Evolutionary conservation across 345 rosid species (phyloP).

Genomic region (Pistacia vera): DNA sequence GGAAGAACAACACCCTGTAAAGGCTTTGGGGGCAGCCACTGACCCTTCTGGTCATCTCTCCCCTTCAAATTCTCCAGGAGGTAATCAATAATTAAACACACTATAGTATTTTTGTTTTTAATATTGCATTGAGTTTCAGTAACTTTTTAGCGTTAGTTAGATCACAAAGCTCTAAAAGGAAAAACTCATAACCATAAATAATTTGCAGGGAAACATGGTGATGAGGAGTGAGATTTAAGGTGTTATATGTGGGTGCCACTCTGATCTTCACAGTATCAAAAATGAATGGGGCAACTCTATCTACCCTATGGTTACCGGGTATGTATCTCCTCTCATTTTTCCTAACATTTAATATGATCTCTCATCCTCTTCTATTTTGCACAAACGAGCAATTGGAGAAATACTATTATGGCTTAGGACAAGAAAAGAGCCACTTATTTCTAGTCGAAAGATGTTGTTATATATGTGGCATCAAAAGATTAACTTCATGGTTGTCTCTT

Average conservation of each 20-base stretch:
- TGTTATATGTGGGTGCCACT: constrained; percentile 31
- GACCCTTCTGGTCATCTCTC: constrained; percentile 38
- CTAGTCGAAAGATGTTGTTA: too few species aligned
- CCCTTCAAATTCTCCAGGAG: constrained; percentile 44
- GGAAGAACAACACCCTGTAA: constrained; percentile 31
- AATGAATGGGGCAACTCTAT: constrained; percentile 33
- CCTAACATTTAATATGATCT: too few species aligned
- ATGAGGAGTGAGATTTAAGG: constrained; percentile 36
- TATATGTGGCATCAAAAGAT: too few species aligned
- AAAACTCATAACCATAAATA: background rate
- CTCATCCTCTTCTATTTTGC: background rate
- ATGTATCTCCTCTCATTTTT: background rate
- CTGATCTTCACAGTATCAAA: constrained; percentile 32
- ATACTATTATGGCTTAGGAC: too few species aligned
- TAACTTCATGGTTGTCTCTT: too few species aligned
- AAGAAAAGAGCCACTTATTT: too few species aligned
- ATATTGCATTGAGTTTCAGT: background rate
- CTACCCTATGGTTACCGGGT: constrained; percentile 49
- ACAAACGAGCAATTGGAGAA: too few species aligned
- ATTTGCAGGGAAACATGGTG: constrained; percentile 30
- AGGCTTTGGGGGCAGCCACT: constrained; percentile 41
- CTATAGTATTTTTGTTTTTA: too few species aligned
- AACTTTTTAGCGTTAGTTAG: too few species aligned
- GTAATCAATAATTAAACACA: background rate
- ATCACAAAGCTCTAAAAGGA: too few species aligned